Percentiles rank a stretch among this genome's conserved stretches.
These are phyloP conservation scores for Fragaria iinumae DNA, from an alignment of 306 rosid species.

Conservation along the genomic window DNA sequence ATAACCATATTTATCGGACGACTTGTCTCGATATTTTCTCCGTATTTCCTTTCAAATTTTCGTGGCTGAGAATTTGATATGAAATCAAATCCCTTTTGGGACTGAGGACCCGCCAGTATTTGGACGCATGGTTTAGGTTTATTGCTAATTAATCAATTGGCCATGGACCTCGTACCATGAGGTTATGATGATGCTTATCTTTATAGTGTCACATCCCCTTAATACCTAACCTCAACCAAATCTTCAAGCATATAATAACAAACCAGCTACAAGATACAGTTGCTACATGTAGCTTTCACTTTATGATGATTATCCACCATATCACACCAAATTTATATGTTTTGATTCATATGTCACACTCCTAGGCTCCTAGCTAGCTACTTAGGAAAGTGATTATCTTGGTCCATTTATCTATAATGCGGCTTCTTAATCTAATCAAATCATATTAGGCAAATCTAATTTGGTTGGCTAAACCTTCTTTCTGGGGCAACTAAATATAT, in stretches of 20 bases:
- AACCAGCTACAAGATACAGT: conserved; percentile 21
- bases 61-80: neutral
- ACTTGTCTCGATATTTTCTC: neutral
- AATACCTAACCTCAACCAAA: conserved; percentile 47
- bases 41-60: neutral
- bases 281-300: conserved; percentile 15
- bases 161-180: conserved; percentile 46
- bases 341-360: neutral
- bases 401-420: neutral
- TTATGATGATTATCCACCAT: conserved; percentile 24
- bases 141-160: neutral
- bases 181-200: conserved; percentile 30
- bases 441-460: neutral
- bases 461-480: neutral
- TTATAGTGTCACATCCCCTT: conserved; percentile 34
- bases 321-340: neutral
- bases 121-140: conserved; percentile 27
- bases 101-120: conserved; percentile 32
- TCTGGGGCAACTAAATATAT: neutral
- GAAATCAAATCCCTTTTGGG: conserved; percentile 15
- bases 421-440: neutral
- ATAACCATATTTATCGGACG: neutral
- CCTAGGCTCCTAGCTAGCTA: neutral
- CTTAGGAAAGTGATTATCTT: conserved; percentile 1
- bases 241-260: conserved; percentile 41